phyloP scores from a whole-genome alignment of 1,284 basidiomycete genomes.

The Moesziomyces sp. region DNA sequence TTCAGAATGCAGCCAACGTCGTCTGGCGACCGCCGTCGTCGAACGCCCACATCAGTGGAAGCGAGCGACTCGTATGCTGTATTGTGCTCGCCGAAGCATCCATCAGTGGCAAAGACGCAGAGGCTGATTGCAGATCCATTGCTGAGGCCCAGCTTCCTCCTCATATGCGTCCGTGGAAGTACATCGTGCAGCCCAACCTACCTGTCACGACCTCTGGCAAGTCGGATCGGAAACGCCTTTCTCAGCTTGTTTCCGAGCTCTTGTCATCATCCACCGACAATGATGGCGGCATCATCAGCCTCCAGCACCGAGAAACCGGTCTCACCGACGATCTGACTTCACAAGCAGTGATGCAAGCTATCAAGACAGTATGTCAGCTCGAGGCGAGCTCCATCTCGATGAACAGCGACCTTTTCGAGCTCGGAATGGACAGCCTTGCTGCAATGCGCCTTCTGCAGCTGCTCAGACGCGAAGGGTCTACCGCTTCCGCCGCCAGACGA shows the following conservation, averaged over 20 bases:
- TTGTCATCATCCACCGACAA: not conserved
- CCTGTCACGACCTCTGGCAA: slow-evolving; percentile 17
- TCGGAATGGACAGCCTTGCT: slow-evolving; percentile 21
- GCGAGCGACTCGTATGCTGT: slow-evolving; percentile 9
- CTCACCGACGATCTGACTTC: not conserved
- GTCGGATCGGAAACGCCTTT: slow-evolving; percentile 14
- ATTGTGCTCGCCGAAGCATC: not conserved
- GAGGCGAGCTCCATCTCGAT: slow-evolving; percentile 1
- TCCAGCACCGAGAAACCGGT: not conserved
- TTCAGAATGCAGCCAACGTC: slow-evolving; percentile 6
- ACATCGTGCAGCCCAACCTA: slow-evolving; percentile 5
- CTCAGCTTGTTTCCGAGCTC: slow-evolving; percentile 3
- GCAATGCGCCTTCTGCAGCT: slow-evolving; percentile 28
- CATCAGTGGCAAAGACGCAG: slow-evolving; percentile 1
- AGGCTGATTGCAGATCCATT: slow-evolving; percentile 17
- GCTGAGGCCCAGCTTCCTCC: slow-evolving; percentile 16
- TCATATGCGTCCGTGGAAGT: slow-evolving; percentile 21
- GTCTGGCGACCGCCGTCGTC: slow-evolving; percentile 5
- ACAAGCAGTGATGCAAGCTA: slow-evolving; percentile 5
- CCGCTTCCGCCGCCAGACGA: not conserved
- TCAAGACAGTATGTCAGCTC: slow-evolving; percentile 1
- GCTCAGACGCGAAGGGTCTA: slow-evolving; percentile 9
- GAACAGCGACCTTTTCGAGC: slow-evolving; percentile 7
- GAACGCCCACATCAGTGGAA: slow-evolving; percentile 1
- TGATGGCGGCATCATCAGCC: not conserved